Percentiles rank a stretch among this genome's conserved stretches.
These are phyloP conservation scores for Fusarium sp. DNA, from an alignment of 2,329 filamentous ascomycete genomes.

Conservation along the genomic window DNA sequence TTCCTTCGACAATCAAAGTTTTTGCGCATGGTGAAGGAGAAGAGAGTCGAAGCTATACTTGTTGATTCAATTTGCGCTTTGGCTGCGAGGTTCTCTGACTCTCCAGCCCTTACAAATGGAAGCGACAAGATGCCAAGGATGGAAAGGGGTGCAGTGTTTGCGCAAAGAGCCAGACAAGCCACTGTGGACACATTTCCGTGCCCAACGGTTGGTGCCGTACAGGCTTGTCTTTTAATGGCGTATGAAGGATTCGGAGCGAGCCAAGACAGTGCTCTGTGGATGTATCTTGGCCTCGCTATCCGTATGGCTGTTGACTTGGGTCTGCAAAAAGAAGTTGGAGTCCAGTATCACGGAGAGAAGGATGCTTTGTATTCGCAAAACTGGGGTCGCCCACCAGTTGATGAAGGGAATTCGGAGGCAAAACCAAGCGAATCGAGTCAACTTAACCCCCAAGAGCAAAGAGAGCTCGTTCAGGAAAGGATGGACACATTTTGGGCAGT, in stretches of 20 bases:
- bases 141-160: constrained; percentile 82
- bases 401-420: constrained; percentile 56
- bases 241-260: constrained; percentile 92
- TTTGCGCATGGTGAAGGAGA: constrained; percentile 81
- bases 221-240: constrained; percentile 84
- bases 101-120: constrained; percentile 62
- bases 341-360: constrained; percentile 70
- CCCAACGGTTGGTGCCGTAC: constrained; percentile 84
- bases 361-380: constrained; percentile 64
- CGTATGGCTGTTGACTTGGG: constrained; percentile 85
- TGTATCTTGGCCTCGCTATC: constrained; percentile 91
- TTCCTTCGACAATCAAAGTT: constrained; percentile 82
- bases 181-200: constrained; percentile 87
- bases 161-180: constrained; percentile 84
- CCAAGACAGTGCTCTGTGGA: constrained; percentile 91
- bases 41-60: constrained; percentile 84
- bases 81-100: constrained; percentile 82
- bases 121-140: constrained; percentile 66
- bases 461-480: constrained; percentile 81
- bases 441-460: constrained; percentile 65
- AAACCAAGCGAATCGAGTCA: constrained; percentile 59
- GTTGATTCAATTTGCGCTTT: constrained; percentile 89
- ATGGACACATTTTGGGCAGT: constrained; percentile 93
- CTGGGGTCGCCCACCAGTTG: constrained; percentile 55
- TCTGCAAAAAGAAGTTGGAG: constrained; percentile 83